A percentile compares a stretch with the other conserved stretches of the same genome.
These are phyloP conservation scores for Stellera chamaejasme DNA, from an alignment of 345 rosid genomes.

Conservation along the genomic window DNA sequence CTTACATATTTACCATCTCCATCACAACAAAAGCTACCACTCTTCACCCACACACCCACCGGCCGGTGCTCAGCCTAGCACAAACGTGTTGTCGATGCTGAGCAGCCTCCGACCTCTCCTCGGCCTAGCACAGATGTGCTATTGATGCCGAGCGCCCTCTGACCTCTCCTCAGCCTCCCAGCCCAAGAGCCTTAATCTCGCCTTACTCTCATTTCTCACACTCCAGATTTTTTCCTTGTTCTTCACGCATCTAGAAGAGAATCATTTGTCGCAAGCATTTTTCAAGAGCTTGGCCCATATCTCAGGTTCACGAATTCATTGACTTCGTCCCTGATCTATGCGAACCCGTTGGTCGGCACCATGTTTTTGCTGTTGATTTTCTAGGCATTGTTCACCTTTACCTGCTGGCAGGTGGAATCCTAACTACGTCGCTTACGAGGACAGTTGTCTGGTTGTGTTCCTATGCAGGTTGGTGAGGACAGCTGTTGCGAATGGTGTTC, in stretches of 20 bases:
- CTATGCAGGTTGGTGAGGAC: constrained; percentile 26
- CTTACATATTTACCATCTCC: too few species aligned
- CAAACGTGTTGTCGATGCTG: too few species aligned
- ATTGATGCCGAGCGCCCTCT: too few species aligned
- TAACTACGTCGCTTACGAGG: constrained; percentile 1
- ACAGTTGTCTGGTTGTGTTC: constrained; percentile 19
- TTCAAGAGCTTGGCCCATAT: constrained; percentile 17
- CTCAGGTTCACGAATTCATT: constrained; percentile 7
- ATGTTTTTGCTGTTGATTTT: constrained; percentile 37
- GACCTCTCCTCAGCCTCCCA: too few species aligned
- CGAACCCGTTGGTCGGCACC: constrained; percentile 37
- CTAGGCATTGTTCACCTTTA: constrained; percentile 24
- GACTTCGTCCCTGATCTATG: constrained; percentile 32
- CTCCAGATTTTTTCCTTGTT: constrained; percentile 27
- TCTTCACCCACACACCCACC: too few species aligned
- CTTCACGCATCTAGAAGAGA: not conserved
- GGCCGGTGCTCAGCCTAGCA: too few species aligned
- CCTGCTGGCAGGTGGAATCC: constrained; percentile 48
- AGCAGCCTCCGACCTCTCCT: too few species aligned
- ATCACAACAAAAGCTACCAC: too few species aligned
- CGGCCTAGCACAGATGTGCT: too few species aligned
- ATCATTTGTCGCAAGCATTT: constrained; percentile 16
- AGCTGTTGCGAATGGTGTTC: constrained; percentile 36
- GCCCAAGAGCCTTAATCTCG: too few species aligned
- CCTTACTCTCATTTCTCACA: constrained; percentile 24